A percentile compares a stretch with the other conserved stretches of the same genome.
Conservation (phyloP, 2,329 filamentous ascomycete species). For the Phialocephala sp. region DNA sequence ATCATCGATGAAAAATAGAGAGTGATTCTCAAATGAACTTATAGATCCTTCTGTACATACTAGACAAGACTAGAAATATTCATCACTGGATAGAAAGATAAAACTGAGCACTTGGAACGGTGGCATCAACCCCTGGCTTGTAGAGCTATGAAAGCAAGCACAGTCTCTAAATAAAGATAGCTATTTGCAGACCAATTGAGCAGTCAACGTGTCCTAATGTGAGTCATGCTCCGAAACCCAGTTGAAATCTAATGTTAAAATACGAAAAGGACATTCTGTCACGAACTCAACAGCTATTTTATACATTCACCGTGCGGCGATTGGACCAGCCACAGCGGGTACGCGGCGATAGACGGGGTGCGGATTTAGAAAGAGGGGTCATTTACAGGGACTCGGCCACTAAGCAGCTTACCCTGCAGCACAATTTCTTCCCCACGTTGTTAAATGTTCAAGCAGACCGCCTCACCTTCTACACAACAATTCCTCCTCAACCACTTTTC, state of each 20-base stretch:
- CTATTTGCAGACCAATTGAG: neutral
- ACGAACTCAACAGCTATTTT: neutral
- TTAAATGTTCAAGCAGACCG: slow-evolving; percentile 5
- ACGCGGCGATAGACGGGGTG: neutral
- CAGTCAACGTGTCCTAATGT: neutral
- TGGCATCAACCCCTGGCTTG: neutral
- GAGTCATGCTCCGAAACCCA: neutral
- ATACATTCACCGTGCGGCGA: neutral
- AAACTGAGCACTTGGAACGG: neutral
- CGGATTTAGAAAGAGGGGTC: slow-evolving; percentile 9
- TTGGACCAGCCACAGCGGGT: neutral
- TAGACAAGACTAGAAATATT: neutral
- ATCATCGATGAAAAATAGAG: slow-evolving; percentile 60
- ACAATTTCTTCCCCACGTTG: slow-evolving; percentile 8
- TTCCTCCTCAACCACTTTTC: slow-evolving; percentile 1
- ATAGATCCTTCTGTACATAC: neutral
- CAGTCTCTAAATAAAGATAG: neutral
- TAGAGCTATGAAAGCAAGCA: neutral
- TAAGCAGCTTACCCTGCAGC: slow-evolving; percentile 11
- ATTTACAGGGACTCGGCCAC: slow-evolving; percentile 2
- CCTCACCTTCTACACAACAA: neutral
- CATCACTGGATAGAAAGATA: neutral
- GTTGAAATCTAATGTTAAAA: neutral
- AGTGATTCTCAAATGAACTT: neutral
- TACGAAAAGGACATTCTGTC: slow-evolving; percentile 1